A percentile compares a stretch with the other conserved stretches of the same genome.
phyloP scores from a whole-genome alignment of 768 basidiomycete species.

The Podaxis mareebaensis region DNA sequence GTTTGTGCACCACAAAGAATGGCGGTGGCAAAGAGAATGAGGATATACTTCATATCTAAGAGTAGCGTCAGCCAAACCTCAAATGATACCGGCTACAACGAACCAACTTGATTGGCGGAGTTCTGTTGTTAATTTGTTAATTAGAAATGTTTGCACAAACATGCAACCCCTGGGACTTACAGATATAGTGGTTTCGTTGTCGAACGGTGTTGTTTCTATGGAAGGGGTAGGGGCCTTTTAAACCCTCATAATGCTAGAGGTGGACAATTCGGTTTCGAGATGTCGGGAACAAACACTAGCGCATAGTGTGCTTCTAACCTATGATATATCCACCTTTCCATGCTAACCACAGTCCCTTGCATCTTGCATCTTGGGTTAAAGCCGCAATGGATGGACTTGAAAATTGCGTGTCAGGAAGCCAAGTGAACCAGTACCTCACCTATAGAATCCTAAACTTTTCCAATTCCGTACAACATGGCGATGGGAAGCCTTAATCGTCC shows the following conservation, averaged over 20 bases:
- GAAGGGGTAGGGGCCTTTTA: too few relatives aligned
- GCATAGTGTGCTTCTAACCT: too few relatives aligned
- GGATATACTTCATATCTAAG: neutral
- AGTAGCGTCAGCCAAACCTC: neutral
- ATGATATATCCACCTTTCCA: too few relatives aligned
- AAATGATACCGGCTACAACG: neutral
- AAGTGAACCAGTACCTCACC: neutral
- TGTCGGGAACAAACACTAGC: too few relatives aligned
- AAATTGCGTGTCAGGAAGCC: neutral
- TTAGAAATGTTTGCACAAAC: neutral
- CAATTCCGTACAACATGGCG: neutral
- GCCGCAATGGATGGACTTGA: neutral
- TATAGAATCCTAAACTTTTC: neutral
- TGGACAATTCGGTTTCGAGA: too few relatives aligned
- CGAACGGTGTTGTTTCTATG: too few relatives aligned
- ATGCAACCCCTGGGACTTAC: neutral
- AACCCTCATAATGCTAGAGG: too few relatives aligned
- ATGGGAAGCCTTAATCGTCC: neutral
- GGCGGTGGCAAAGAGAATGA: neutral
- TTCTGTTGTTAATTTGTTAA: neutral
- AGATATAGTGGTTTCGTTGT: neutral
- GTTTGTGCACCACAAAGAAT: neutral
- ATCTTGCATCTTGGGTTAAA: too few relatives aligned
- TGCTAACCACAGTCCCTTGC: too few relatives aligned
- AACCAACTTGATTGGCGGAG: neutral